Percentiles rank a stretch among this genome's conserved stretches.
phyloP scores from a whole-genome alignment of 2,329 filamentous ascomycete genomes.

The Exophiala alcalophila region DNA sequence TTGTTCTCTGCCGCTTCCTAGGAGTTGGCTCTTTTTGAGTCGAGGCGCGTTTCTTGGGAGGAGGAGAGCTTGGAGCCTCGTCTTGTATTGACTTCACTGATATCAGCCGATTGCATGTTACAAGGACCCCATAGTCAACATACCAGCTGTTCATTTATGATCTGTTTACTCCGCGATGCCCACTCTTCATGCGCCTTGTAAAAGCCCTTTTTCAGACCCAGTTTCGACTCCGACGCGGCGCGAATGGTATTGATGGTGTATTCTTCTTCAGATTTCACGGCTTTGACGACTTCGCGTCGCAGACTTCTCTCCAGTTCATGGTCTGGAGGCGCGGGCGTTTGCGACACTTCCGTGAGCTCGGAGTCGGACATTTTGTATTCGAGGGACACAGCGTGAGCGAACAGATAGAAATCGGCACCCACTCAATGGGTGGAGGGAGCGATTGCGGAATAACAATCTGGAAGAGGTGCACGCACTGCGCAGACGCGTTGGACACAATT shows the following conservation, averaged over 20 bases:
- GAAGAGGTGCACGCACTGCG: too few species aligned
- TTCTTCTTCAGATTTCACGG: conserved; percentile 44
- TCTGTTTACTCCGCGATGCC: conserved; percentile 53
- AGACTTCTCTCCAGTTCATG: conserved; percentile 38
- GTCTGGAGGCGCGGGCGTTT: conserved; percentile 34
- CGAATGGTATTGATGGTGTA: conserved; percentile 59
- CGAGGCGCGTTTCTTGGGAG: conserved; percentile 21
- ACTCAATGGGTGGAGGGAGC: too few species aligned
- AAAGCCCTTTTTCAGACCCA: conserved; percentile 54
- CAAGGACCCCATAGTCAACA: too few species aligned
- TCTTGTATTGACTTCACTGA: too few species aligned
- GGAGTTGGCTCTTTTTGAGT: conserved; percentile 12
- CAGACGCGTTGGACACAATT: too few species aligned
- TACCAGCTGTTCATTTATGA: conserved; percentile 55
- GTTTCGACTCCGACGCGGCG: conserved; percentile 49
- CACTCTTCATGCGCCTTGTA: conserved; percentile 54
- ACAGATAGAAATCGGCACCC: too few species aligned
- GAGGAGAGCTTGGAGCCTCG: conserved; percentile 19
- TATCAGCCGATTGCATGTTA: too few species aligned
- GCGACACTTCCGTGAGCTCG: conserved; percentile 32
- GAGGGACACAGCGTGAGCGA: too few species aligned
- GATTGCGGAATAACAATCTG: too few species aligned
- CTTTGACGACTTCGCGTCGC: conserved; percentile 38
- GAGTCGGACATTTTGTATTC: conserved; percentile 33
- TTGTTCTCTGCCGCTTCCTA: conserved; percentile 23